Percentiles rank a stretch among this genome's conserved stretches.
Evolutionary conservation across 2,329 filamentous ascomycete species (phyloP).

Genomic region (Scolecobasidium constrictum): DNA sequence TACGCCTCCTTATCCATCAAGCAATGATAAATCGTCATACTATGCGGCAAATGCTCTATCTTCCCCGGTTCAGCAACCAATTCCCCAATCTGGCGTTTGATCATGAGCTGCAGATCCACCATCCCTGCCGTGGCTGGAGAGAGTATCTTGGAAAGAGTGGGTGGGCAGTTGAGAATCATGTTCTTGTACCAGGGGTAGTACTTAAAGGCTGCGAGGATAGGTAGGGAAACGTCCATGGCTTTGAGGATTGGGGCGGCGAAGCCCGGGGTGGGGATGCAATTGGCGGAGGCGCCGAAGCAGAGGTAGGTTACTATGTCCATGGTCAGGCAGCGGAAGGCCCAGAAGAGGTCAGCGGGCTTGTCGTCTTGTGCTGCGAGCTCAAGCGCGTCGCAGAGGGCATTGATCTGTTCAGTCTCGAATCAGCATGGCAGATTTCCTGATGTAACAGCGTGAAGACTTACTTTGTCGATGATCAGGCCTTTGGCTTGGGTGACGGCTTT

Average conservation of each 20-base stretch:
- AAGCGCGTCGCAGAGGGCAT: slow-evolving; percentile 21
- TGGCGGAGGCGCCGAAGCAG: slow-evolving; percentile 29
- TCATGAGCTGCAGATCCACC: slow-evolving; percentile 27
- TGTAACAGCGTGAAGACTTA: slow-evolving; percentile 10
- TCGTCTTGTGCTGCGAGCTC: slow-evolving; percentile 15
- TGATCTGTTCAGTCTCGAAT: slow-evolving; percentile 14
- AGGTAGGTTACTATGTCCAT: slow-evolving; percentile 30
- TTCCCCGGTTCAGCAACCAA: slow-evolving; percentile 20
- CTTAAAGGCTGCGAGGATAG: slow-evolving; percentile 27
- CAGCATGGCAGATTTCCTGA: not conserved
- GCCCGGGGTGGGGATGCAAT: slow-evolving; percentile 26
- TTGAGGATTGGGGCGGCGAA: slow-evolving; percentile 31
- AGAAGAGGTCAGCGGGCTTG: slow-evolving; percentile 18
- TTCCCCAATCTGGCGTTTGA: slow-evolving; percentile 21
- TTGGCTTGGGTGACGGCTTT: slow-evolving; percentile 26
- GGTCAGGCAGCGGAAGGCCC: slow-evolving; percentile 24
- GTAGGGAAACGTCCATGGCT: slow-evolving; percentile 28
- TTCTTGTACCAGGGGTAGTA: slow-evolving; percentile 27
- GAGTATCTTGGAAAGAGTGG: slow-evolving; percentile 23
- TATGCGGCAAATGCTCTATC: slow-evolving; percentile 22
- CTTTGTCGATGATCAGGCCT: slow-evolving; percentile 24
- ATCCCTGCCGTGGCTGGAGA: slow-evolving; percentile 26
- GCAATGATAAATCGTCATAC: slow-evolving; percentile 26
- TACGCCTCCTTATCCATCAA: slow-evolving; percentile 23
- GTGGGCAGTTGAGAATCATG: slow-evolving; percentile 26